phyloP scores from a whole-genome alignment of 768 basidiomycete species.

The Boletales sp. region DNA sequence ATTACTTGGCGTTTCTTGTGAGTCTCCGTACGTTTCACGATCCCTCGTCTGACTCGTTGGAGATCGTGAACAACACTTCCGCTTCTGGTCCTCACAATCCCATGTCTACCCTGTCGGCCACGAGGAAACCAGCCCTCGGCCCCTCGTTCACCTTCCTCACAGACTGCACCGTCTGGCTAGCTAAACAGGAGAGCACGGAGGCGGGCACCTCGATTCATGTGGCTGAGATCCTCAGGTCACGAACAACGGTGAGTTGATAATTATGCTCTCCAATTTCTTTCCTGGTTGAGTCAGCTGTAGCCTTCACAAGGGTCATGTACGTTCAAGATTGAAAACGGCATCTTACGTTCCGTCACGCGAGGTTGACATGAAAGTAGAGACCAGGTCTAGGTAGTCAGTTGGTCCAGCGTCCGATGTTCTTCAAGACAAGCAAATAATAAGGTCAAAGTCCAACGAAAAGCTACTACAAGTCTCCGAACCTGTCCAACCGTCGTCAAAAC shows the following conservation, averaged over 20 bases:
- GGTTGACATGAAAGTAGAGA: not conserved
- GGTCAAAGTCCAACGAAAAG: not conserved
- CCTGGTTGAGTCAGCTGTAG: constrained; percentile 22
- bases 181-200: constrained; percentile 23
- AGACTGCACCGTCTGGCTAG: constrained; percentile 74
- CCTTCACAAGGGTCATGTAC: constrained; percentile 36
- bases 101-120: constrained; percentile 32
- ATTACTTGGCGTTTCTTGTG: constrained; percentile 52
- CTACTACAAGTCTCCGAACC: constrained; percentile 25
- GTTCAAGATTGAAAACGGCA: constrained; percentile 38
- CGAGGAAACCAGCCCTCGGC: constrained; percentile 68
- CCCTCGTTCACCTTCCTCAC: constrained; percentile 71
- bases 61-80: constrained; percentile 65
- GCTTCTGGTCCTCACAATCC: constrained; percentile 29
- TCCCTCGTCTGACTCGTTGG: not conserved
- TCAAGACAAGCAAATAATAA: not conserved
- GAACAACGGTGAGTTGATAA: constrained; percentile 31
- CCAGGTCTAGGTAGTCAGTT: not conserved
- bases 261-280: not conserved
- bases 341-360: constrained; percentile 16
- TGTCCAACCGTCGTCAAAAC: constrained; percentile 7
- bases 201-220: constrained; percentile 25
- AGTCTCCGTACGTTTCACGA: constrained; percentile 20
- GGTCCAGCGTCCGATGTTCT: not conserved
- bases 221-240: constrained; percentile 44